These are phyloP conservation scores for Leccinum ochraceum DNA, from an alignment of 768 basidiomycete genomes.

Conservation along the genomic window DNA sequence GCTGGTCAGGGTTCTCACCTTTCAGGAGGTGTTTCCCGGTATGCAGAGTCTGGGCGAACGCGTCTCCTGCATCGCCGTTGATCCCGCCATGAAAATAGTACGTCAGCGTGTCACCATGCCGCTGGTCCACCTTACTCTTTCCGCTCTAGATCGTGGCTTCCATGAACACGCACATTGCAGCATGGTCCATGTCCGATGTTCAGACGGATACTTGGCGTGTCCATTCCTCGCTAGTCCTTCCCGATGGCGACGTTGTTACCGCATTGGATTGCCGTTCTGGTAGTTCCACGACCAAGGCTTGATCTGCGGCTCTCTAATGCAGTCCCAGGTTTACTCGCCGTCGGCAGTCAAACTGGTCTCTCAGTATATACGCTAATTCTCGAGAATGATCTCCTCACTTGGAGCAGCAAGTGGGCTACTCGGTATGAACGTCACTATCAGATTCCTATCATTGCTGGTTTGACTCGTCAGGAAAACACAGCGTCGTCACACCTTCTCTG, in stretches of 20 bases:
- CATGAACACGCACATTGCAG: slow-evolving; percentile 65
- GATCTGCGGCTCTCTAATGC: slow-evolving; percentile 26
- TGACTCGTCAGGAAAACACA: slow-evolving; percentile 27
- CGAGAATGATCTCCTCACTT: slow-evolving; percentile 81
- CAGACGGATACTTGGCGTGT: slow-evolving; percentile 70
- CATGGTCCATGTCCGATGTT: slow-evolving; percentile 75
- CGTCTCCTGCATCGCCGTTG: slow-evolving; percentile 67
- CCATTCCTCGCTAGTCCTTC: slow-evolving; percentile 77
- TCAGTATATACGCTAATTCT: slow-evolving; percentile 77
- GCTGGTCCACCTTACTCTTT: slow-evolving; percentile 5
- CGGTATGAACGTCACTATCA: slow-evolving; percentile 42
- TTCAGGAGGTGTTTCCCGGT: slow-evolving; percentile 82
- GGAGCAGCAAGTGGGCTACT: slow-evolving; percentile 77
- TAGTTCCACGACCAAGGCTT: slow-evolving; percentile 30
- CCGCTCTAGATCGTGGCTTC: slow-evolving; percentile 67
- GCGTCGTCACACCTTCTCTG: slow-evolving; percentile 50
- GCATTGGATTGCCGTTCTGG: slow-evolving; percentile 76
- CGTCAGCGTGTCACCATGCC: slow-evolving; percentile 32
- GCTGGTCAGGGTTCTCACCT: slow-evolving; percentile 70
- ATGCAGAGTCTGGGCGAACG: slow-evolving; percentile 40
- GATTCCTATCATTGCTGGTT: slow-evolving; percentile 7
- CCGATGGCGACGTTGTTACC: slow-evolving; percentile 54
- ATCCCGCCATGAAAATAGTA: slow-evolving; percentile 81
- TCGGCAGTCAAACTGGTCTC: slow-evolving; percentile 60
- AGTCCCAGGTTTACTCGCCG: slow-evolving; percentile 67